A percentile compares a stretch with the other conserved stretches of the same genome.
These are phyloP conservation scores for Hanseniaspora thailandica DNA, from an alignment of 805 yeast species.

Conservation along the genomic window DNA sequence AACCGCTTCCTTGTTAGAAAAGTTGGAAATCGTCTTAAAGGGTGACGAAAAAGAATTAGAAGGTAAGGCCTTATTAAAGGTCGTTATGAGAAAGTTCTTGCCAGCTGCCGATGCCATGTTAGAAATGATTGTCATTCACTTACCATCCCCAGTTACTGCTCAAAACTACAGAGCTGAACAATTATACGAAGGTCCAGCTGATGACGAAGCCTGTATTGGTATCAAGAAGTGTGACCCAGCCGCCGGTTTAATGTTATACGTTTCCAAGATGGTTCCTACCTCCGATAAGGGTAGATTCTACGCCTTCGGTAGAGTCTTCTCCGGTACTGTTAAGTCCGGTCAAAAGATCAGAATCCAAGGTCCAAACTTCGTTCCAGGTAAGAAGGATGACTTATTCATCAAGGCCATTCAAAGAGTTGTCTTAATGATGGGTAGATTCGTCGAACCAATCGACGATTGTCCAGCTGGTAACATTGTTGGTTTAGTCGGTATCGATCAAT, in stretches of 20 bases:
- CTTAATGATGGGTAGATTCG: slow-evolving; percentile 98
- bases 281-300: slow-evolving; percentile 99
- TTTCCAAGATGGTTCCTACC: slow-evolving; percentile 99
- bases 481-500: slow-evolving; percentile 99
- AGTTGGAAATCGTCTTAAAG: slow-evolving; percentile 88
- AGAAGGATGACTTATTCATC: slow-evolving; percentile 92
- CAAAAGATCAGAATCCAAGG: slow-evolving; percentile 99
- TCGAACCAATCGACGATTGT: slow-evolving; percentile 97
- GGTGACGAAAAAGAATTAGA: slow-evolving; percentile 95
- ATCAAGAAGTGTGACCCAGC: slow-evolving; percentile 97
- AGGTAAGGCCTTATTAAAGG: slow-evolving; percentile 97
- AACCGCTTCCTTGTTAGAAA: slow-evolving; percentile 80
- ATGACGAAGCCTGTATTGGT: slow-evolving; percentile 79
- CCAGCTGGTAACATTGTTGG: slow-evolving; percentile 99
- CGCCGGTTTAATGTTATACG: slow-evolving; percentile 97
- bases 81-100: slow-evolving; percentile 98
- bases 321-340: slow-evolving; percentile 98
- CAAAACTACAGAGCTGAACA: slow-evolving; percentile 98
- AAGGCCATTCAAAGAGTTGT: slow-evolving; percentile 98
- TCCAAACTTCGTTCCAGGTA: slow-evolving; percentile 98
- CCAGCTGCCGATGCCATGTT: slow-evolving; percentile 99
- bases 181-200: slow-evolving; percentile 96
- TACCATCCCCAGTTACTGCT: slow-evolving; percentile 99
- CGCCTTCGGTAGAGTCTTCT: slow-evolving; percentile 99
- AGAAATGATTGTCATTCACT: slow-evolving; percentile 96